Evolutionary conservation across 176 grass and related monocot genomes (phyloP).

Genomic region (Tillandsia leiboldiana): DNA sequence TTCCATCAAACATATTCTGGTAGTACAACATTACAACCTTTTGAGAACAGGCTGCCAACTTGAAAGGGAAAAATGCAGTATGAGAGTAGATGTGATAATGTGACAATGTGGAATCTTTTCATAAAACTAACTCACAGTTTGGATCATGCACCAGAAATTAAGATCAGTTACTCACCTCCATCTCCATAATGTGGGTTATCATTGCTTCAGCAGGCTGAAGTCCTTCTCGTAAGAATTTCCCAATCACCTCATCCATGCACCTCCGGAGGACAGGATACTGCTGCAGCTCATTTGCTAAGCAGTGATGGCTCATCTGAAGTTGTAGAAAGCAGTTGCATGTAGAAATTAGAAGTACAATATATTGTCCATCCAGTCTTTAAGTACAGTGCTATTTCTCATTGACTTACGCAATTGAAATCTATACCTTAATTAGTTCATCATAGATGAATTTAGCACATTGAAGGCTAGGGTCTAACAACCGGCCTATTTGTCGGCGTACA

Average conservation of each 20-base stretch:
- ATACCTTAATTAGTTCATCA: conserved; percentile 94
- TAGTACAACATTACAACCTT: no score
- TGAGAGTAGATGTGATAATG: not conserved
- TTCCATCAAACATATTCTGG: no score
- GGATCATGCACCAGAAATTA: not conserved
- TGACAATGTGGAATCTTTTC: no score
- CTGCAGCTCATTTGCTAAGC: conserved; percentile 65
- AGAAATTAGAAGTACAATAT: not conserved
- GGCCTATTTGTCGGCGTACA: conserved; percentile 76
- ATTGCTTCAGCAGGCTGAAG: conserved; percentile 80
- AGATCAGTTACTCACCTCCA: conserved; percentile 63
- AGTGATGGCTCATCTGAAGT: conserved; percentile 73
- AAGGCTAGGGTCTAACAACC: conserved; percentile 88
- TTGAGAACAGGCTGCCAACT: no score
- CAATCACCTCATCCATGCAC: conserved; percentile 65
- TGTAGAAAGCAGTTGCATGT: not conserved
- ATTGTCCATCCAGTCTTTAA: not conserved
- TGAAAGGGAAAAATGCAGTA: not conserved
- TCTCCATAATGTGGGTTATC: conserved; percentile 95
- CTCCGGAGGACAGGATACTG: conserved; percentile 71
- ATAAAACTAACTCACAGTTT: no score
- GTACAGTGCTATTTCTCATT: not conserved
- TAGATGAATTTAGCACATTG: conserved; percentile 96
- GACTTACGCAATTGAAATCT: not conserved
- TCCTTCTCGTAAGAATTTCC: conserved; percentile 84